Conservation (phyloP, 139 green algal species). For the Astrephomene gubernaculifera region DNA sequence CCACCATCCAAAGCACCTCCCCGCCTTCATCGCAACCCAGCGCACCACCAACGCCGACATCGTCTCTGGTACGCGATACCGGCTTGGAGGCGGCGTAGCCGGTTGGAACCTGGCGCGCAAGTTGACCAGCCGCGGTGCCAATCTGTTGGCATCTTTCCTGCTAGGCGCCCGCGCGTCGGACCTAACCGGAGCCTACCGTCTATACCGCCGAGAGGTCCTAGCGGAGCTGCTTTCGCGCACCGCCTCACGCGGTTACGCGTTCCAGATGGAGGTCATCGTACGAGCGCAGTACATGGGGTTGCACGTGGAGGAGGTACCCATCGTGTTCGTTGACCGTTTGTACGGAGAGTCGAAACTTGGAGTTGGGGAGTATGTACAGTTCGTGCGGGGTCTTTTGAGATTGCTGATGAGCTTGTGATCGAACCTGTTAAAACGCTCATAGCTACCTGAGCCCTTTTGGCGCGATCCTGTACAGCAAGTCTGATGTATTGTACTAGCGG, state of each 20-base stretch:
- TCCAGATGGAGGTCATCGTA: conserved; percentile 99
- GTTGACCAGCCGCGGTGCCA: conserved; percentile 91
- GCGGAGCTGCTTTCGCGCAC: conserved; percentile 62
- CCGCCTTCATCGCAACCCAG: conserved; percentile 63
- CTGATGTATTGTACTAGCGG: no score
- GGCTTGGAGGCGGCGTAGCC: conserved; percentile 82
- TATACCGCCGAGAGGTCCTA: conserved; percentile 81
- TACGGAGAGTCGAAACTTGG: conserved; percentile 96
- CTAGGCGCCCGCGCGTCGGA: conserved; percentile 76
- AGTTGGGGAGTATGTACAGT: conserved; percentile 86
- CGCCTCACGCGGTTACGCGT: conserved; percentile 79
- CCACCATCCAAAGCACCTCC: conserved; percentile 84
- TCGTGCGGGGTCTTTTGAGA: conserved; percentile 85
- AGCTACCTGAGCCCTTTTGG: no score
- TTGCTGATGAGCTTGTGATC: conserved; percentile 92
- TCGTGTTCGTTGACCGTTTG: conserved; percentile 98
- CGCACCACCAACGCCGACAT: conserved; percentile 78
- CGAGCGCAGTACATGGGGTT: conserved; percentile 72
- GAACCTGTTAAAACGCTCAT: no score
- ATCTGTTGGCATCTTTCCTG: conserved; percentile 87
- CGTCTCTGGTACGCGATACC: conserved; percentile 93
- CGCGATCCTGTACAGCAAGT: no score
- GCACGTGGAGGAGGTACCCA: conserved; percentile 91
- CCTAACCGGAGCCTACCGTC: conserved; percentile 93
- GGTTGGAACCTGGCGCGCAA: conserved; percentile 94